phyloP scores from a whole-genome alignment of 176 grass and related monocot species.

The Hordeum vulgare region MorexV3_pseudomolecules_assembly NC_058518.1:109847817-109848316 shows the following conservation, averaged over 20 bases:
- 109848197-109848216: neutral
- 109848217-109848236: neutral
- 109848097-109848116: neutral
- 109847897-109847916: neutral
- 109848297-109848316: neutral
- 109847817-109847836: constrained; percentile 3
- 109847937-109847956: neutral
- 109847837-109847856: neutral
- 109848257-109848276: neutral
- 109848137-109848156: neutral
- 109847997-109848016: constrained; percentile 25
- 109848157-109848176: constrained; percentile 5
- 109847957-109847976: neutral
- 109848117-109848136: neutral
- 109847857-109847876: neutral
- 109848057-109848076: neutral
- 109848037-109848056: neutral
- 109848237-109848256: neutral
- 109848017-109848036: neutral
- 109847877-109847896: constrained; percentile 9
- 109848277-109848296: neutral
- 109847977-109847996: neutral
- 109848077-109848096: neutral
- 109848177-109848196: neutral
- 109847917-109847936: neutral